phyloP scores from a whole-genome alignment of 768 basidiomycete genomes.

The Calocera cornea region DNA sequence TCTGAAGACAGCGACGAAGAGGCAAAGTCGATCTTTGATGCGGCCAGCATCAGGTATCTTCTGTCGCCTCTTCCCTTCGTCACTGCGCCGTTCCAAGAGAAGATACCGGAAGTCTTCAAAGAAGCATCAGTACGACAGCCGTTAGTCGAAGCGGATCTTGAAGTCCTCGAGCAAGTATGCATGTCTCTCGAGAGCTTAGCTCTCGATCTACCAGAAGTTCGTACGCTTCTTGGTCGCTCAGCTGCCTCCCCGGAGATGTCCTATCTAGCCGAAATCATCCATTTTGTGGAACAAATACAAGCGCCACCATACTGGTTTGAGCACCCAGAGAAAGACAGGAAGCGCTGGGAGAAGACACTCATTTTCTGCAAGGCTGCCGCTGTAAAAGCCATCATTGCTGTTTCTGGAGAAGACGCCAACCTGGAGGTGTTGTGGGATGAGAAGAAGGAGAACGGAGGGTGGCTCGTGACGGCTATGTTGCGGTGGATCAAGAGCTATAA shows the following conservation, averaged over 20 bases:
- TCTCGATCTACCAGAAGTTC: slow-evolving; percentile 64
- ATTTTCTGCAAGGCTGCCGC: slow-evolving; percentile 74
- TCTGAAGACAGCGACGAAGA: slow-evolving; percentile 43
- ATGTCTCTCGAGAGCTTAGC: slow-evolving; percentile 63
- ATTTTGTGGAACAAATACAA: slow-evolving; percentile 60
- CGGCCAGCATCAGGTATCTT: slow-evolving; percentile 51
- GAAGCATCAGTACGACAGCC: not conserved
- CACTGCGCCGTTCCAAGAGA: slow-evolving; percentile 36
- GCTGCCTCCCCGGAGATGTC: slow-evolving; percentile 28
- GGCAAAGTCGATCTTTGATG: slow-evolving; percentile 48
- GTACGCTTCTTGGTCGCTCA: slow-evolving; percentile 46
- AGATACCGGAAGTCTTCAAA: not conserved
- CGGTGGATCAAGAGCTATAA: slow-evolving; percentile 44
- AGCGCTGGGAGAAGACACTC: slow-evolving; percentile 55
- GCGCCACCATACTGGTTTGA: slow-evolving; percentile 54
- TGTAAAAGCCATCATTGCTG: slow-evolving; percentile 74
- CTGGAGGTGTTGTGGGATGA: slow-evolving; percentile 66
- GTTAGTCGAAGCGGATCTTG: slow-evolving; percentile 39
- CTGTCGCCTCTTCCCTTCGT: slow-evolving; percentile 45
- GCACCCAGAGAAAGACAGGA: slow-evolving; percentile 32
- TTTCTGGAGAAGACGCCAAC: slow-evolving; percentile 69
- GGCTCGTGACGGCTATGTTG: slow-evolving; percentile 59
- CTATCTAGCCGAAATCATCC: slow-evolving; percentile 42
- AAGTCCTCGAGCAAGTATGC: slow-evolving; percentile 58
- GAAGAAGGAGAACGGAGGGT: slow-evolving; percentile 50